Base-by-base conservation (phyloP, 768 basidiomycete species). In the Russula griseocarnosa region DNA sequence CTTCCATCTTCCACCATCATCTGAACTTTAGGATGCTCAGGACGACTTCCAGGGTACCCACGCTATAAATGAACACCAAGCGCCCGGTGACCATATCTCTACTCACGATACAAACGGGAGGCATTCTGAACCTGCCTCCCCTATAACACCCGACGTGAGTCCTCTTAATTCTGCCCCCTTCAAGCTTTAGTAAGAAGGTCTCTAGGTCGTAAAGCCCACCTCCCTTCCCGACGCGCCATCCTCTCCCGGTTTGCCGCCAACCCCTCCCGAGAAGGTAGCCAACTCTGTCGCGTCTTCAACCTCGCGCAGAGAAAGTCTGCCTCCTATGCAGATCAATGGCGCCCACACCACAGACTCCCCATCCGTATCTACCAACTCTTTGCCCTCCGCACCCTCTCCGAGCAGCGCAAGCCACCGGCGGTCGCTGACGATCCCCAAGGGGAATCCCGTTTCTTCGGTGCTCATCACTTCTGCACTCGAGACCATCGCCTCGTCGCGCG, bases 401-500 rank as follows among this genome's bases (percentile, higher is more conserved):
- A 70, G 69, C 1, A 60, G 68, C 3, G 61, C 69, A 18, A 64
- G 65, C 0, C 77, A 78, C 58, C 69, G 74, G 61, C 75, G 77
- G 30, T 76, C 76, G 4, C 66, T 78, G 22, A 78, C 66, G 3
- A 70, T 77, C 14, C 74, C 74, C n/a, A 83, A 79, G 71, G 90
- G 90, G 7, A 81, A 84, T 69, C 86, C 82, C 9, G 88, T 92
- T 47, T 92, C 90, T 2, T 81, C 86, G 49, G 88, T 92, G 26
- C 80, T 94, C 56, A 90, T 94, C 67, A 82, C 88, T 6, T 88
- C 91, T 14, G 93, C 94, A 5, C 75, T 97, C 64, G 92, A 96
- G 71, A 85, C 84, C 9, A 94, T 97, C 72, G 84, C 87, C 42
- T 78, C 87, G 14, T 96, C 94, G 0, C 90, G 88, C 71, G 94